Evolutionary conservation across 768 basidiomycete species (phyloP).

Genomic region (Pleurotus ostreatus): DNA sequence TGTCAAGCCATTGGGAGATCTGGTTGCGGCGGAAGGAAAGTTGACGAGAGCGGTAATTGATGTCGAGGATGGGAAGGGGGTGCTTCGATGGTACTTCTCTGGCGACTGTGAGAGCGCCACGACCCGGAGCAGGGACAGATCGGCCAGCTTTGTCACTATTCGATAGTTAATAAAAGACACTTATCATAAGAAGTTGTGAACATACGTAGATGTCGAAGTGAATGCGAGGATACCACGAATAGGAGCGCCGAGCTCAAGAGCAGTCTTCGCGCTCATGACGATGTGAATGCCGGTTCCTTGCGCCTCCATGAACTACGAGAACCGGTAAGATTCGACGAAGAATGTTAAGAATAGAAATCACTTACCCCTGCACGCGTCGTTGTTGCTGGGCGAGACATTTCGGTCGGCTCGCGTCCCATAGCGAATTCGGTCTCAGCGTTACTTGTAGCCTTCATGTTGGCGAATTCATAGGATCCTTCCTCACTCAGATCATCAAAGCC

Average conservation of each 20-base stretch:
- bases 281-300: conserved; percentile 97
- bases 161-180: background rate
- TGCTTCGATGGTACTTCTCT: conserved; percentile 79
- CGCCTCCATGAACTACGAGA: conserved; percentile 84
- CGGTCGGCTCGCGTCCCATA: conserved; percentile 98
- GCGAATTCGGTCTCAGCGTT: conserved; percentile 97
- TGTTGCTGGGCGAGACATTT: conserved; percentile 97
- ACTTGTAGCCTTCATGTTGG: conserved; percentile 99
- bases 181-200: conserved; percentile 12
- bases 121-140: conserved; percentile 95
- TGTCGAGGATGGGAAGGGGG: conserved; percentile 74
- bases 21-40: conserved; percentile 93
- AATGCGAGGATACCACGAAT: conserved; percentile 93
- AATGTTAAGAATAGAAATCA: conserved; percentile 13
- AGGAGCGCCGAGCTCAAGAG: conserved; percentile 88
- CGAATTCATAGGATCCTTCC: conserved; percentile 98
- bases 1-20: conserved; percentile 89
- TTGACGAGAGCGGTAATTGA: conserved; percentile 90
- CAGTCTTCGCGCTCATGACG: conserved; percentile 95
- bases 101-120: conserved; percentile 86
- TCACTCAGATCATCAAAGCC: conserved; percentile 98
- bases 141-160: conserved; percentile 95
- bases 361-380: conserved; percentile 90
- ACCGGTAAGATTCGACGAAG: conserved; percentile 2
- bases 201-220: conserved; percentile 94